A percentile compares a stretch with the other conserved stretches of the same genome.
phyloP scores from a whole-genome alignment of 192 early-diverging fungal species.

The Pilaira anomala region DNA sequence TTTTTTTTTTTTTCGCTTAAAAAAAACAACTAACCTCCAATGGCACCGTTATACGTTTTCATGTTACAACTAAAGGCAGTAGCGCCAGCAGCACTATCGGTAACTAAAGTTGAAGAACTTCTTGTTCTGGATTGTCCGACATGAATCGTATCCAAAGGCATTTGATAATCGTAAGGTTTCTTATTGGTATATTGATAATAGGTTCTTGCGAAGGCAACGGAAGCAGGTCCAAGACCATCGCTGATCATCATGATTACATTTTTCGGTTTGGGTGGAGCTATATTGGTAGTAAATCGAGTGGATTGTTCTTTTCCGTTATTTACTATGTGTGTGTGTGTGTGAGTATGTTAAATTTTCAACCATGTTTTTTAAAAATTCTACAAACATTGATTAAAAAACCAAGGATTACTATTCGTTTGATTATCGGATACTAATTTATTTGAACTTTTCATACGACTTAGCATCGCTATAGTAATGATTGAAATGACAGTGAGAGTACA shows the following conservation, averaged over 20 bases:
- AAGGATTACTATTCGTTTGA: no score
- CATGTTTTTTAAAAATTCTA: no score
- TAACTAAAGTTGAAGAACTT: conserved; percentile 76
- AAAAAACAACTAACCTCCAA: conserved; percentile 61
- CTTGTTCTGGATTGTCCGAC: conserved; percentile 92
- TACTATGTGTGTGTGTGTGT: no score
- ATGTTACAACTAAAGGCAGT: conserved; percentile 90
- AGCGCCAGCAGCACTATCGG: conserved; percentile 96
- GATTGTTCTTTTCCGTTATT: no score
- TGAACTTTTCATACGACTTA: no score
- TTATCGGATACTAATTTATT: no score
- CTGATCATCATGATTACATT: conserved; percentile 89
- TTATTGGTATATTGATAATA: conserved; percentile 68
- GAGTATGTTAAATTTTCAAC: no score
- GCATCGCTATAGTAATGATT: no score
- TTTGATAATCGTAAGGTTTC: conserved; percentile 51
- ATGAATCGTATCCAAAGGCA: conserved; percentile 64
- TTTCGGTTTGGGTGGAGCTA: background rate
- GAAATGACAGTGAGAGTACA: no score
- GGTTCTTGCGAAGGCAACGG: conserved; percentile 82
- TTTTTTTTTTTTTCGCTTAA: background rate
- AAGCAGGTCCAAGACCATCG: conserved; percentile 95
- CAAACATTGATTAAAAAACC: no score
- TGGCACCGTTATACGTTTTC: conserved; percentile 94
- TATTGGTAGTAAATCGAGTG: no score